Conservation (phyloP, 192 early-diverging fungal species). For the Rhizophagus clarus region DNA sequence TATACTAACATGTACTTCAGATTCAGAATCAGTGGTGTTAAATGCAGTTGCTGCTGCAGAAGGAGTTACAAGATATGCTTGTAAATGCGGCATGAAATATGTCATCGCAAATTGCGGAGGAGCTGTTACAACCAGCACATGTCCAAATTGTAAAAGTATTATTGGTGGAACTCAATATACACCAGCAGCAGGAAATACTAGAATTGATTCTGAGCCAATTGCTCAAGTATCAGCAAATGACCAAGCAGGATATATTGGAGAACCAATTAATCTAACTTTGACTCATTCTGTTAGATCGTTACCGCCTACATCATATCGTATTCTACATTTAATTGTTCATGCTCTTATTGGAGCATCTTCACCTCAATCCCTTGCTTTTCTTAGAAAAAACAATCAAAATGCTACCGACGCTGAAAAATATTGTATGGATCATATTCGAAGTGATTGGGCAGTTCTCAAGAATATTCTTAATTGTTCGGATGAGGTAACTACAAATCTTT, state of each 20-base stretch:
- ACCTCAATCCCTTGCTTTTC: neutral
- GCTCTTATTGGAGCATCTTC: neutral
- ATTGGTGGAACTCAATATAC: too few species aligned
- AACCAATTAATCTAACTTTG: neutral
- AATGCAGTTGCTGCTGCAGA: neutral
- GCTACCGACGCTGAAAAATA: neutral
- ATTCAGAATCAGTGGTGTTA: slow-evolving; percentile 14
- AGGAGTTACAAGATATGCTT: slow-evolving; percentile 21
- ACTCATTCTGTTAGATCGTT: slow-evolving; percentile 9
- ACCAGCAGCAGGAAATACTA: too few species aligned
- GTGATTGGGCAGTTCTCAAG: slow-evolving; percentile 27
- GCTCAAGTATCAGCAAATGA: neutral
- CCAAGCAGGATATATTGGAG: slow-evolving; percentile 21
- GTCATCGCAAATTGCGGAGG: slow-evolving; percentile 22
- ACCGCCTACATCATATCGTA: slow-evolving; percentile 29
- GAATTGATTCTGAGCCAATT: neutral
- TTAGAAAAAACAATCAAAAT: neutral
- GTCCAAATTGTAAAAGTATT: slow-evolving; percentile 8
- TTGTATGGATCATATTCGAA: slow-evolving; percentile 26
- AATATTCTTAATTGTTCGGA: slow-evolving; percentile 11
- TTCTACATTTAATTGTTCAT: slow-evolving; percentile 32
- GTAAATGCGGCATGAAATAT: slow-evolving; percentile 31
- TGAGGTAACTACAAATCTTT: neutral
- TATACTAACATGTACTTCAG: slow-evolving; percentile 22
- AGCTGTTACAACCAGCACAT: neutral